Conservation (phyloP, 2,329 filamentous ascomycete genomes). For the Rhynchosporium agropyri region DNA sequence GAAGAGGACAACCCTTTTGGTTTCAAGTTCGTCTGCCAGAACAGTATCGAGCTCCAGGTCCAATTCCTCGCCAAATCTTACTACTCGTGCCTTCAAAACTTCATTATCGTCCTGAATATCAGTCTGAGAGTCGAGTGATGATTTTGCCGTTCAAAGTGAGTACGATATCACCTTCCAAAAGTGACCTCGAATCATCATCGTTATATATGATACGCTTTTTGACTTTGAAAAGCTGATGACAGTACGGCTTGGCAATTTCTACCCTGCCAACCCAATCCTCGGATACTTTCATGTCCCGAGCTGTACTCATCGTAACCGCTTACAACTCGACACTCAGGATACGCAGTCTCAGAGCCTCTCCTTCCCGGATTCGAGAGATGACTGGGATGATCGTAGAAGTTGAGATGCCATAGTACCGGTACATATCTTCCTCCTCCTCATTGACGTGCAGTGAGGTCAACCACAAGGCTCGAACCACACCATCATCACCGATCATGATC, state of each 20-base stretch:
- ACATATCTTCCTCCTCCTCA: slow-evolving; percentile 84
- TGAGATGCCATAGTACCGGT: slow-evolving; percentile 92
- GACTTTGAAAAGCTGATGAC: slow-evolving; percentile 98
- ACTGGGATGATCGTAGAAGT: slow-evolving; percentile 88
- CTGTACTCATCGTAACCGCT: slow-evolving; percentile 95
- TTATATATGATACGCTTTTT: slow-evolving; percentile 79
- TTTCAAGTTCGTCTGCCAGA: slow-evolving; percentile 87
- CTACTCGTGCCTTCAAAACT: slow-evolving; percentile 78
- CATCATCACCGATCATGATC: slow-evolving; percentile 85
- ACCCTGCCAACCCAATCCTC: slow-evolving; percentile 96
- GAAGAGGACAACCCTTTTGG: slow-evolving; percentile 87
- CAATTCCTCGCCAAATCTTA: slow-evolving; percentile 82
- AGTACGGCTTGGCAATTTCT: slow-evolving; percentile 81
- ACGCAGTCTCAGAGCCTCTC: slow-evolving; percentile 76
- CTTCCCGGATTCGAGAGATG: slow-evolving; percentile 81
- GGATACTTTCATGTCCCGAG: slow-evolving; percentile 93
- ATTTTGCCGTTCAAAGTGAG: slow-evolving; percentile 88
- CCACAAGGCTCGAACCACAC: slow-evolving; percentile 94
- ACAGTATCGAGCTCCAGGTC: slow-evolving; percentile 80
- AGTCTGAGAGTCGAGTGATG: slow-evolving; percentile 84
- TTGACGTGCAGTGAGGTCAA: slow-evolving; percentile 89
- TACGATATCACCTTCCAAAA: slow-evolving; percentile 90
- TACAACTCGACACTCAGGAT: slow-evolving; percentile 95
- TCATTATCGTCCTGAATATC: slow-evolving; percentile 96
- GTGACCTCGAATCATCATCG: slow-evolving; percentile 59